Base-by-base conservation (phyloP, 1,139 yeast genomes). In the Tardiomyces digboiensis region DNA sequence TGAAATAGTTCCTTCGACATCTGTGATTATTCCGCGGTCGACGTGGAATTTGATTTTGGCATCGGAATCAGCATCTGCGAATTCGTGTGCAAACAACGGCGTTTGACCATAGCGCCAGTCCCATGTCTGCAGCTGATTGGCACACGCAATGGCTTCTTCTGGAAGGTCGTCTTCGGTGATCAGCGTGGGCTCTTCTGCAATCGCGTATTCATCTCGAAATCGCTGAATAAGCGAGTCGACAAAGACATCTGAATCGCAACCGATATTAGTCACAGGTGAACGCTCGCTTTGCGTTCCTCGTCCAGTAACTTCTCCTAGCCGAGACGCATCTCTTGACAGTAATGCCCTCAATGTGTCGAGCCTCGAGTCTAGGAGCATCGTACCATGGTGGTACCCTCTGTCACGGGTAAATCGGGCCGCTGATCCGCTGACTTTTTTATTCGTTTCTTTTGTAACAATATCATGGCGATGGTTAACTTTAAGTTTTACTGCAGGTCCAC, bases 311-410 rank as follows among this genome's bases (percentile, higher is more conserved):
- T 55, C 51, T 0, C 82, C 78, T 37, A 71, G 62, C n/a, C 64
- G 57, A 16, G 12, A n/a, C 10, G 64, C 64, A 38, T 70, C 71
- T 16, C 83, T 63, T 44, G 74, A 74, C 46, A 91, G 66, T 12
- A 87, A 59, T 21, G 76, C 68, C 1, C 79, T 69, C 48, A 91
- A 67, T 1, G 72, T 65, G 21, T 71, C 72, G 23, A 93, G 65
- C 41, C 79, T 69, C 46, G 94, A 80, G 45, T 75, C 67, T 18
- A 93, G 67, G 12, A 93, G 69, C 97, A 93, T 87, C 0, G 99
- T 93, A 0, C 97, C 98, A 64, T 93, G 99, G 60, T 93, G 98
- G 53, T 89, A 83, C 2, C 95, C 82, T 53, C 78, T 79, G 0
- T 95, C 93, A 42, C 76, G 75, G 10, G 94, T 80, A 18, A 93